These are phyloP conservation scores for Puya raimondii DNA, from an alignment of 176 grass and related monocot species.

Conservation along the genomic window DNA sequence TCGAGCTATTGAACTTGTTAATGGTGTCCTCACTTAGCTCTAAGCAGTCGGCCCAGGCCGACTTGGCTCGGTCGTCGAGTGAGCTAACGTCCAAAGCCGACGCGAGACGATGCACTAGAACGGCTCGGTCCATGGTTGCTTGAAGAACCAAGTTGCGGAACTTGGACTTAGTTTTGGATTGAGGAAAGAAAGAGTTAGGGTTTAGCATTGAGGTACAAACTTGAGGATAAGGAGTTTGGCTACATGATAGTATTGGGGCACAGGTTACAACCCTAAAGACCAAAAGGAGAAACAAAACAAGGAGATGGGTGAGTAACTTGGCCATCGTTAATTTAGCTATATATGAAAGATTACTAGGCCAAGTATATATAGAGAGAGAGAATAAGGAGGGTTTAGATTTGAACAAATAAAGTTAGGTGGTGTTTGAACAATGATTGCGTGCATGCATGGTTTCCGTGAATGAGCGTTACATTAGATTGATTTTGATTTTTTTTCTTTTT, in stretches of 20 bases:
- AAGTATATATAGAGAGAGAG: background rate
- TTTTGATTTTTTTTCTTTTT: background rate
- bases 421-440: background rate
- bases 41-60: conserved; percentile 5
- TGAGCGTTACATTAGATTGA: background rate
- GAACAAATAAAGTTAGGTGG: background rate
- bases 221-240: conserved; percentile 12
- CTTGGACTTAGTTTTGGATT: background rate
- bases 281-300: background rate
- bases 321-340: background rate
- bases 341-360: background rate
- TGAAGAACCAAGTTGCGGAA: background rate
- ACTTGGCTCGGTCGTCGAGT: background rate
- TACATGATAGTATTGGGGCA: conserved; percentile 9
- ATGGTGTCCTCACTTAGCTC: conserved; percentile 12
- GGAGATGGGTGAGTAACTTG: background rate
- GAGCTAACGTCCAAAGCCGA: background rate
- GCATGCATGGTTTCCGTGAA: background rate
- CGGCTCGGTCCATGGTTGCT: background rate
- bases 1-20: background rate
- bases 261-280: background rate
- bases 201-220: conserved; percentile 4
- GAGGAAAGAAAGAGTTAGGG: background rate
- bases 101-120: background rate
- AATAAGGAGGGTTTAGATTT: background rate